Percentiles rank a stretch among this genome's conserved stretches.
These are phyloP conservation scores for Phytopythium cucurbitacearum DNA, from an alignment of 352 stramenopile genomes.

Conservation along the genomic window DNA sequence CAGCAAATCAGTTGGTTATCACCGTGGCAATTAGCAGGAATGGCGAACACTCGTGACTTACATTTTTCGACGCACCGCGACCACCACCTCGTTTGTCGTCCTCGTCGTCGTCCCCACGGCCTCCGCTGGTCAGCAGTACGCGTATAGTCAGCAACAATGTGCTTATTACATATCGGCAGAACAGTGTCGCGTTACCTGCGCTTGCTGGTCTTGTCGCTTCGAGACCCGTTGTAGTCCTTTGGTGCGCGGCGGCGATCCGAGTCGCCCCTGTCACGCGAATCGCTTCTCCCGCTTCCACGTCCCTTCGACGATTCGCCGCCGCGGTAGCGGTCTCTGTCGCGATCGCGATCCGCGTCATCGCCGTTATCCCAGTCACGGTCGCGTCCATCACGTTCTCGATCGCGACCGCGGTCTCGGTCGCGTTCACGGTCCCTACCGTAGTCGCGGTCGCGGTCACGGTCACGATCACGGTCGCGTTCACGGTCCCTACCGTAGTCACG, in stretches of 20 bases:
- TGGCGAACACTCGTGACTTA: conserved; percentile 13
- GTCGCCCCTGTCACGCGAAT: conserved; percentile 24
- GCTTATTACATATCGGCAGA: conserved; percentile 3
- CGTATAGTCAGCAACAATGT: neutral
- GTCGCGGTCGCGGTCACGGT: conserved; percentile 21
- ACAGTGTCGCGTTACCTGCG: conserved; percentile 17
- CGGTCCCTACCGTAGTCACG: conserved; percentile 15
- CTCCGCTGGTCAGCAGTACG: conserved; percentile 7
- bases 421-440: conserved; percentile 23
- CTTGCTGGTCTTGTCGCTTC: conserved; percentile 25
- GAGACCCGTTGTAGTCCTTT: conserved; percentile 39
- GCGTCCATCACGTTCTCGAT: conserved; percentile 17
- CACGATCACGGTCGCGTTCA: conserved; percentile 27
- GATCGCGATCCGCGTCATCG: conserved; percentile 24
- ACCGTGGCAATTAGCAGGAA: neutral
- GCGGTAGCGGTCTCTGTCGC: conserved; percentile 7
- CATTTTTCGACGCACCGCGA: conserved; percentile 25
- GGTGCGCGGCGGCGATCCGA: conserved; percentile 23
- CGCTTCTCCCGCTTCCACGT: conserved; percentile 8
- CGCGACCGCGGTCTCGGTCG: conserved; percentile 24
- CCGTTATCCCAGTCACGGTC: conserved; percentile 15
- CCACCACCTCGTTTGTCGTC: conserved; percentile 31
- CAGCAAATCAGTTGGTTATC: conserved; percentile 7
- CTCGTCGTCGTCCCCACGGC: conserved; percentile 55
- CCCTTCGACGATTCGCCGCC: conserved; percentile 17